Conservation (phyloP, 2,329 filamentous ascomycete genomes). For the Chaetomium globosum region DNA sequence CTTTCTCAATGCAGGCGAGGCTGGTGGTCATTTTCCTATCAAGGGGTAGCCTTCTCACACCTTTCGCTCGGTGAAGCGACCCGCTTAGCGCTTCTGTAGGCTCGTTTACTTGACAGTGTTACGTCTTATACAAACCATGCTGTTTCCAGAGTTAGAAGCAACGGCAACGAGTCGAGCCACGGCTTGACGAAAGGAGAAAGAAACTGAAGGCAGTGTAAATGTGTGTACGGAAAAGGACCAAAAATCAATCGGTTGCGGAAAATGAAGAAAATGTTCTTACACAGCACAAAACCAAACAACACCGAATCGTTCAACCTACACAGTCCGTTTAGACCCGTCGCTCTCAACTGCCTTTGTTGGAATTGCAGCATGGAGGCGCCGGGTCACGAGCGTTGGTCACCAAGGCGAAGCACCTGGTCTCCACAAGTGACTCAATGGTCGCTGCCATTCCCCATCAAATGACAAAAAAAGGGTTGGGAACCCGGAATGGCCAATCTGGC, state of each 20-base stretch:
- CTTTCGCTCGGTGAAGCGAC: slow-evolving; percentile 19
- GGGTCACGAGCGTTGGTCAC: slow-evolving; percentile 25
- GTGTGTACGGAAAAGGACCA: not conserved
- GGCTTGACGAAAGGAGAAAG: not conserved
- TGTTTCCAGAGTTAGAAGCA: not conserved
- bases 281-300: not conserved
- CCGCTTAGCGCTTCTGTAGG: not conserved
- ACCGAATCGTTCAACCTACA: not conserved
- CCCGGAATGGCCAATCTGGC: not conserved
- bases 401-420: slow-evolving; percentile 16
- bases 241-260: not conserved
- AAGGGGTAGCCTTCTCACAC: slow-evolving; percentile 3
- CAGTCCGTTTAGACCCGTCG: not conserved
- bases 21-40: slow-evolving; percentile 6
- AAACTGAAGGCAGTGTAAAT: not conserved
- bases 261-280: not conserved
- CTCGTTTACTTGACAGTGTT: not conserved
- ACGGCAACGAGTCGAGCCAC: not conserved
- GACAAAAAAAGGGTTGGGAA: slow-evolving; percentile 7
- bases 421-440: slow-evolving; percentile 27
- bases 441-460: not conserved
- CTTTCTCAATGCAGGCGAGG: not conserved
- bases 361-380: slow-evolving; percentile 20
- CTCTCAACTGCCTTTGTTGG: slow-evolving; percentile 19
- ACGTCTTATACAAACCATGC: not conserved